Percentiles rank a stretch among this genome's conserved stretches.
These are phyloP conservation scores for Capsella bursapastoris DNA, from an alignment of 345 rosid species.

Conservation along the genomic window DNA sequence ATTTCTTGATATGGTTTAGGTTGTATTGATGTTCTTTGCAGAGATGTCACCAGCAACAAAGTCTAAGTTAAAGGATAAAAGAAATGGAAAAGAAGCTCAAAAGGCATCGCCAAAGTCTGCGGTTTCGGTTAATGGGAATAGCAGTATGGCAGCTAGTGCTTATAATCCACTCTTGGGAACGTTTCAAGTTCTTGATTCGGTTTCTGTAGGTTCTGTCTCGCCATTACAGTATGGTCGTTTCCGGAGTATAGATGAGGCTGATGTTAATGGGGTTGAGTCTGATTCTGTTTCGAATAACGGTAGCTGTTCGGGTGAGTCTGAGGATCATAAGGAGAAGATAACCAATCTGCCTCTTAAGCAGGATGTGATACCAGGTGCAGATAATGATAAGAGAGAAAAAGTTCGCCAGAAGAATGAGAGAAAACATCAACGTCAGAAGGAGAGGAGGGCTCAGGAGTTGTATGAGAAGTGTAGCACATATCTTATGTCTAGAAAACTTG, in stretches of 20 bases:
- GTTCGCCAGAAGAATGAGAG: conserved; percentile 88
- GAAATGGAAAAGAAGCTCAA: conserved; percentile 57
- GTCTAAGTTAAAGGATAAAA: conserved; percentile 72
- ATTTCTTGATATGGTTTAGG: conserved; percentile 37
- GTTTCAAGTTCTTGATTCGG: conserved; percentile 69
- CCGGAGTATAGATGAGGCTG: conserved; percentile 72
- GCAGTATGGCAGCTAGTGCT: conserved; percentile 62
- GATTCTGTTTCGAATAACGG: conserved; percentile 84
- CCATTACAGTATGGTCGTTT: conserved; percentile 61
- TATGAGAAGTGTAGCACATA: conserved; percentile 76
- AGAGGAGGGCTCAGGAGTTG: conserved; percentile 86
- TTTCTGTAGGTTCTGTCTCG: conserved; percentile 48
- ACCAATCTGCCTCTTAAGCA: conserved; percentile 51
- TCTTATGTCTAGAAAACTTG: conserved; percentile 91
- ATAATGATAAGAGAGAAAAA: conserved; percentile 83
- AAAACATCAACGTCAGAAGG: conserved; percentile 93
- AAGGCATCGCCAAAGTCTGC: conserved; percentile 56
- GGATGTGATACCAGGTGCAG: conserved; percentile 74
- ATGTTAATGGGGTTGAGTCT: conserved; percentile 68
- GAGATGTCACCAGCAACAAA: conserved; percentile 73
- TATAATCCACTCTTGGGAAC: conserved; percentile 75
- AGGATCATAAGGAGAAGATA: conserved; percentile 82
- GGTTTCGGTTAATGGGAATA: conserved; percentile 48
- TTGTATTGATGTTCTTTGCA: conserved; percentile 36
- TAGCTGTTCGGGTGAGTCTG: conserved; percentile 96